phyloP scores from a whole-genome alignment of 2,329 filamentous ascomycete genomes.

The Exophiala phaeomuriformis region DNA sequence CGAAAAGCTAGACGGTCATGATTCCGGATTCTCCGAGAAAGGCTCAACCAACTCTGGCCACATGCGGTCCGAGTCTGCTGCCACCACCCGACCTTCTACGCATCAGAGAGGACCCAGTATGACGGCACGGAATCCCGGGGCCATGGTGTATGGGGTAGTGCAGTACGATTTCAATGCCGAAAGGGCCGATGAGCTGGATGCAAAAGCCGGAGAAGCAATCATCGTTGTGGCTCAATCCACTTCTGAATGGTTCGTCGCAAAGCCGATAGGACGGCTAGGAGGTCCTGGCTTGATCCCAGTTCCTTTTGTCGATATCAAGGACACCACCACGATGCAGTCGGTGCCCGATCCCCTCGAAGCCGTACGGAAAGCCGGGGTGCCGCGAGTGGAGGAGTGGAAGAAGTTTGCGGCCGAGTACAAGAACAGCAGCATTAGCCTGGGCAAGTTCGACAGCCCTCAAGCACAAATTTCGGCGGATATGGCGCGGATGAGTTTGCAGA shows the following conservation, averaged over 20 bases:
- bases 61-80: conserved; percentile 32
- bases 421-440: conserved; percentile 94
- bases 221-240: conserved; percentile 98
- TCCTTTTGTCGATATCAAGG: conserved; percentile 90
- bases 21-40: conserved; percentile 76
- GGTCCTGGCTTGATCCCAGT: conserved; percentile 93
- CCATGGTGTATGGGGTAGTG: conserved; percentile 94
- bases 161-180: conserved; percentile 96
- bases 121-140: conserved; percentile 52
- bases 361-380: conserved; percentile 80
- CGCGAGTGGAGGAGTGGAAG: conserved; percentile 97
- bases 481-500: conserved; percentile 70
- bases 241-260: conserved; percentile 97
- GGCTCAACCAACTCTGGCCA: conserved; percentile 28
- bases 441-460: conserved; percentile 63
- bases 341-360: conserved; percentile 78
- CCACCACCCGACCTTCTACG: conserved; percentile 31
- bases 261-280: conserved; percentile 94
- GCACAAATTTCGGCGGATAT: conserved; percentile 61
- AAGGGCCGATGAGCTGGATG: conserved; percentile 89
- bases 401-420: conserved; percentile 99
- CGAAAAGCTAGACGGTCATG: conserved; percentile 61
- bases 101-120: conserved; percentile 40
- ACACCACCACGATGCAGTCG: conserved; percentile 79
- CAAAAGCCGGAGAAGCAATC: conserved; percentile 90